Percentiles rank a stretch among this genome's conserved stretches.
These are phyloP conservation scores for Amylostereum areolatum DNA, from an alignment of 1,284 basidiomycete genomes.

Conservation along the genomic window DNA sequence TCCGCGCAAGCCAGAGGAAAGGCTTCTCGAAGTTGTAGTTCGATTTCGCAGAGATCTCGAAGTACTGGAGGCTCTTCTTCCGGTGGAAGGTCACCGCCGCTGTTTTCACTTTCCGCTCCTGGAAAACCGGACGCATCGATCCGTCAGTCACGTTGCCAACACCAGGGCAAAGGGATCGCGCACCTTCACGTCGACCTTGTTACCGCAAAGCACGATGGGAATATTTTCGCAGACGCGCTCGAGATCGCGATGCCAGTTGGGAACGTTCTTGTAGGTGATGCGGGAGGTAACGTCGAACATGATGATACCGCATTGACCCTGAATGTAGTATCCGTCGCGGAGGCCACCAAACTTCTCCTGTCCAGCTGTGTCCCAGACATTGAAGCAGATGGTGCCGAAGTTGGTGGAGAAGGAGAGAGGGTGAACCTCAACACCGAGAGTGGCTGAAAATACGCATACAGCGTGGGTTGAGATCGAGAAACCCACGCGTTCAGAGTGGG, in stretches of 20 bases:
- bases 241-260: slow-evolving; percentile 99
- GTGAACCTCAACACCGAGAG: slow-evolving; percentile 99
- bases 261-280: slow-evolving; percentile 99
- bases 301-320: slow-evolving; percentile 99
- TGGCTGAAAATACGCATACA: no score
- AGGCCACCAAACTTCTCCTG: slow-evolving; percentile 99
- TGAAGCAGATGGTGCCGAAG: slow-evolving; percentile 98
- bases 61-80: slow-evolving; percentile 99
- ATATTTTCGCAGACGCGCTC: slow-evolving; percentile 99
- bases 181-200: slow-evolving; percentile 99
- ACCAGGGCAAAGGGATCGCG: slow-evolving; percentile 16
- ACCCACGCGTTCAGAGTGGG: background rate
- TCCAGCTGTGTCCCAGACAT: slow-evolving; percentile 99
- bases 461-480: no score
- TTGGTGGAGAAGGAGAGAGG: slow-evolving; percentile 96
- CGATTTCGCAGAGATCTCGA: slow-evolving; percentile 99
- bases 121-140: slow-evolving; percentile 7
- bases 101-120: slow-evolving; percentile 99
- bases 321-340: slow-evolving; percentile 97
- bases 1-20: slow-evolving; percentile 98
- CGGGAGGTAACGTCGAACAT: slow-evolving; percentile 99
- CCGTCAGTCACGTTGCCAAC: background rate
- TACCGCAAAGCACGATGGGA: slow-evolving; percentile 98
- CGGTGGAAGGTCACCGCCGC: slow-evolving; percentile 98
- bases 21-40: slow-evolving; percentile 99